Conservation (phyloP, 2,329 filamentous ascomycete genomes). For the Sporothrix inflata region DNA sequence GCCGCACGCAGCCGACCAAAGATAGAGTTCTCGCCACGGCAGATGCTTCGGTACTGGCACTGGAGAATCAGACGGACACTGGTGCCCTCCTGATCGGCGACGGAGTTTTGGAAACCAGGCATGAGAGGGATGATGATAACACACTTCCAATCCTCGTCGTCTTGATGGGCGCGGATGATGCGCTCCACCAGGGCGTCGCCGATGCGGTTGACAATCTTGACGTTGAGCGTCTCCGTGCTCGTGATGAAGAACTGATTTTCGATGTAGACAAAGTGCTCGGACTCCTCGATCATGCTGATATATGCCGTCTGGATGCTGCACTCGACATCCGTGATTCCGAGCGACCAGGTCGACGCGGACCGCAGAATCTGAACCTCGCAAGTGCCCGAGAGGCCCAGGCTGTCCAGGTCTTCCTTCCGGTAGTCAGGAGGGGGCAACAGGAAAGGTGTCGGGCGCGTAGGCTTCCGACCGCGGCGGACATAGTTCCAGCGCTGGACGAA, state of each 20-base stretch:
- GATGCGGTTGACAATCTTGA: slow-evolving; percentile 88
- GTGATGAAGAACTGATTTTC: slow-evolving; percentile 99
- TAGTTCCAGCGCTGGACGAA: slow-evolving; percentile 99
- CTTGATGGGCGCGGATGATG: slow-evolving; percentile 79
- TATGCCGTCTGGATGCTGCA: slow-evolving; percentile 97
- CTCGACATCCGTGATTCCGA: slow-evolving; percentile 85
- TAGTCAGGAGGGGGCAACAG: slow-evolving; percentile 92
- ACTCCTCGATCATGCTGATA: slow-evolving; percentile 90
- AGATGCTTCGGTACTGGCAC: slow-evolving; percentile 95
- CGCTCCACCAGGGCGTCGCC: slow-evolving; percentile 93
- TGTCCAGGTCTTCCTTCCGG: slow-evolving; percentile 80
- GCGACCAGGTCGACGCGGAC: slow-evolving; percentile 87
- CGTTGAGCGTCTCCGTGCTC: slow-evolving; percentile 84
- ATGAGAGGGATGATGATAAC: slow-evolving; percentile 91
- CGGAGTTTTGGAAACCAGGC: slow-evolving; percentile 98
- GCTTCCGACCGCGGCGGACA: slow-evolving; percentile 86
- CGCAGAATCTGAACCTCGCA: slow-evolving; percentile 96
- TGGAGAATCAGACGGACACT: slow-evolving; percentile 96
- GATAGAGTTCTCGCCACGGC: slow-evolving; percentile 87
- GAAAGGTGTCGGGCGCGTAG: slow-evolving; percentile 90
- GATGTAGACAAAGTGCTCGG: slow-evolving; percentile 96
- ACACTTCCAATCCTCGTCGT: slow-evolving; percentile 87
- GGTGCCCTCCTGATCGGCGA: slow-evolving; percentile 90
- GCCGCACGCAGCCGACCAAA: slow-evolving; percentile 79
- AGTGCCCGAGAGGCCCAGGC: slow-evolving; percentile 85